Evolutionary conservation across 768 basidiomycete genomes (phyloP).

Genomic region (Tulasnella sp.): DNA sequence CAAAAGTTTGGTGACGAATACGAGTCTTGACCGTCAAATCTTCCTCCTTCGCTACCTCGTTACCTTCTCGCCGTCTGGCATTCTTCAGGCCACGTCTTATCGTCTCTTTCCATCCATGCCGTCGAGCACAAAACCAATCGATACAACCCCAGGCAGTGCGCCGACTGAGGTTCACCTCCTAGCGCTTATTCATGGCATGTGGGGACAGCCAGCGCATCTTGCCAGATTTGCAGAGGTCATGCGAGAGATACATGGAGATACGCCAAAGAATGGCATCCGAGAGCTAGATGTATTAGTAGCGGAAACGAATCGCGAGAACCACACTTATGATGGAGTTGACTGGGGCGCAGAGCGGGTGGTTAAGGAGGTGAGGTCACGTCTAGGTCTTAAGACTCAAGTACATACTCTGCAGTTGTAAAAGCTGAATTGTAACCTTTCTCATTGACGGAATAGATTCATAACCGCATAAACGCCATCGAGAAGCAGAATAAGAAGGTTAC

Average conservation of each 20-base stretch:
- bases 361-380: constrained; percentile 46
- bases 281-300: constrained; percentile 52
- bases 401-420: background rate
- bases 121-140: background rate
- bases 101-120: too few species aligned
- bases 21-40: too few species aligned
- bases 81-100: too few species aligned
- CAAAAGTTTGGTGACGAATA: too few species aligned
- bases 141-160: background rate
- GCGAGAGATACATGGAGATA: constrained; percentile 31
- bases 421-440: background rate
- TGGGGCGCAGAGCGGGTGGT: constrained; percentile 75
- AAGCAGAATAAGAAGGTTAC: constrained; percentile 37
- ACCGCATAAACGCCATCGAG: constrained; percentile 43
- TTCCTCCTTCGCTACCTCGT: too few species aligned
- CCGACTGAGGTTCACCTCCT: constrained; percentile 10
- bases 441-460: constrained; percentile 45
- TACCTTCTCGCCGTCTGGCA: too few species aligned
- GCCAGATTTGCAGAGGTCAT: constrained; percentile 45
- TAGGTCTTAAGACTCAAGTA: background rate
- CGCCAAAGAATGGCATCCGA: constrained; percentile 27
- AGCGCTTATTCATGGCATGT: constrained; percentile 44
- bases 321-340: constrained; percentile 73
- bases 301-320: constrained; percentile 48
- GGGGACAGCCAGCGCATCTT: constrained; percentile 64